Base-by-base conservation (phyloP, 805 yeast species). In the Nakazawaea molendinolei region DNA sequence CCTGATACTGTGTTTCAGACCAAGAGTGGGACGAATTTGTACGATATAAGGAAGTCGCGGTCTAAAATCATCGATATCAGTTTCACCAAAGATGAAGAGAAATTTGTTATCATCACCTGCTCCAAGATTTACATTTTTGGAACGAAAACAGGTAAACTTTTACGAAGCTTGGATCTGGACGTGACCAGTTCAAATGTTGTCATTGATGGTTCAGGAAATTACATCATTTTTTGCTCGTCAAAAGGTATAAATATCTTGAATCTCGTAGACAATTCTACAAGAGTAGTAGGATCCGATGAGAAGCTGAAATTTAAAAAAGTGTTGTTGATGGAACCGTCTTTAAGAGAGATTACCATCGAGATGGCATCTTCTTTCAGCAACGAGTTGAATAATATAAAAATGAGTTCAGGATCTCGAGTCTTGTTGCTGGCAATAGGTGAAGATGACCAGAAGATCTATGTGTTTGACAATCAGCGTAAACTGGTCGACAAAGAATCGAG, bases 21-120 rank as follows among this genome's bases (percentile, higher is more conserved):
- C 42, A 67, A 68, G 42, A 52, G 65, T 22, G 48, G 55, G 28
- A 68, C 74, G 0, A 63, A 64, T 40, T 44, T 60, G 13, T 55
- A 60, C 40, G 60, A 56, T 13, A 44, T 64, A 31, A 43, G 61
- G 15, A 65, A 63, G 38, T 31, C 41, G 16, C 63, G 62, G 38
- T 39, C 56, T 2, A 29, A 38, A 2, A 54, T 57, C 3, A 26
- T 23, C 44, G 2, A 25, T 61, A 5, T 28, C 41, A 12, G 40
- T 58, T 7, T 50, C 60, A 5, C 49, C 48, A 1, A 13, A 7
- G 49, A 53, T 33, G 52, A 50, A 2, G 48, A 47, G n/a, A 41
- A 31, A 18, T 56, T 60, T 43, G 63, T 54, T 44, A n/a, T 51
- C 65, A 5, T 25, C 37, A n/a, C 55, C 64, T 5, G 65, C 61